Evolutionary conservation across 208 protist genomes (phyloP).

Genomic region (Leishmania mexicana): DNA sequence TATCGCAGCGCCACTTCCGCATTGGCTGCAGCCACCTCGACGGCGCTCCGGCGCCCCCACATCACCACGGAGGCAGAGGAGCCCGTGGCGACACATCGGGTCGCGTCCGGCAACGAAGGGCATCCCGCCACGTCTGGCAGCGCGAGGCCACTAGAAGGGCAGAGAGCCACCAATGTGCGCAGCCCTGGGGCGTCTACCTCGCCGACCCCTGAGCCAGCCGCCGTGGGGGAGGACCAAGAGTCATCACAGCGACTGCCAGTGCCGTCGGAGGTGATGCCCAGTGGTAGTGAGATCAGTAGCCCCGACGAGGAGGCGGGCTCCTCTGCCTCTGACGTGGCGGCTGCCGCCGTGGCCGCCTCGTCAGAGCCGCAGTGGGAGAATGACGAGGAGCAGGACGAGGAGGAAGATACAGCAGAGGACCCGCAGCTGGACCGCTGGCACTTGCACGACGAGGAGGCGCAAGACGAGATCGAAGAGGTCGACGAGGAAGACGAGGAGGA

Average conservation of each 20-base stretch:
- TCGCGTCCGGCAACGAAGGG: neutral
- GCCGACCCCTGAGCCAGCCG: neutral
- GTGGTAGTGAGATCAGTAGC: neutral
- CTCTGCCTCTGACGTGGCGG: neutral
- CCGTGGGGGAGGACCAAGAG: neutral
- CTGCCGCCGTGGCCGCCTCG: neutral
- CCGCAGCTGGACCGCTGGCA: conserved; percentile 4
- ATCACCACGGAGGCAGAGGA: no score
- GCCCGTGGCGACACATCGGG: neutral
- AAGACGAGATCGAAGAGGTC: conserved; percentile 4
- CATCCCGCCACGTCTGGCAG: neutral
- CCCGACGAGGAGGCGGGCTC: neutral
- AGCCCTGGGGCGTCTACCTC: neutral
- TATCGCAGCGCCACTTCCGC: conserved; percentile 2
- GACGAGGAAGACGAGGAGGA: conserved; percentile 23
- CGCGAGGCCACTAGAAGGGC: neutral
- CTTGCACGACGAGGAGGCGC: conserved; percentile 2
- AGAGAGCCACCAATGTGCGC: neutral
- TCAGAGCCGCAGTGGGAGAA: neutral
- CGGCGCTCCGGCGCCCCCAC: neutral
- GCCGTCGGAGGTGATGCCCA: neutral
- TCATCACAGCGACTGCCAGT: neutral
- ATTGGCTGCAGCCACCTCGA: conserved; percentile 3
- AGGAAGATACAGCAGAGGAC: neutral
- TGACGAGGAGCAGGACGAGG: conserved; percentile 1